Evolutionary conservation across 1,284 basidiomycete species (phyloP), one percentile per base, ranked within the genome.

Genomic region (Cryptococcus jaspeensis): DNA sequence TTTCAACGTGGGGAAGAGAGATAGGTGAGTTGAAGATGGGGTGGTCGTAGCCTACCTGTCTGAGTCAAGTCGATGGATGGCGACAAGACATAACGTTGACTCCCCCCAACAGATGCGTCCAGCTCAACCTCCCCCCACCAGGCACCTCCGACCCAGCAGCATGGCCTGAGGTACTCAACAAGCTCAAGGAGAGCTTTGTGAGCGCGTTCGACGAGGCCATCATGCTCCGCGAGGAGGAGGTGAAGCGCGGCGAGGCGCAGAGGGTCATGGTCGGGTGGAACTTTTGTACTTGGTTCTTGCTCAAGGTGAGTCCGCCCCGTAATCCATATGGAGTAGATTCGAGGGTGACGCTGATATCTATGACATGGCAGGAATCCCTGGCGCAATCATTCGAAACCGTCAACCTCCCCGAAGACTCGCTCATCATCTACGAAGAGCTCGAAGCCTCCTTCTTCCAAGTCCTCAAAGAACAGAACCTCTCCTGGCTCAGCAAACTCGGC

Each of bases 241-340:
- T 96, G 2, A 87, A 84, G 67, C 84, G 89, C 23, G 90, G 89
- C 0, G 93, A 97, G 72, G 82, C 85, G 47, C 90, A 95, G 72
- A 82, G 89, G 56, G 83, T 87, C 61, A 89, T 92, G 83, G 89
- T 90, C 1, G 93, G 92, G 2, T 97, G 94, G 94, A 94, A 96
- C 73, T 97, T 95, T 71, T 93, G 92, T 73, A 92, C 89, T 0
- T 98, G 94, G 81, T 96, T 97, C 75, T 85, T 93, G 38, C 80
- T 94, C 28, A 97, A 97, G 84, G 93, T 91, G 35, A 35, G 75
- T 58, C 25, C 20, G 16, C 13, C n/a, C 1, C 5, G 4, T 18
- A 25, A 15, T 18, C 11, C 8, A n/a, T n/a, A n/a, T 36, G 28
- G 28, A 32, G 28, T 32, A 5, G 9, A 18, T 20, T 40, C 15